Conservation (phyloP, 306 rosid genomes). For the Fragaria nilgerrensis region DNA sequence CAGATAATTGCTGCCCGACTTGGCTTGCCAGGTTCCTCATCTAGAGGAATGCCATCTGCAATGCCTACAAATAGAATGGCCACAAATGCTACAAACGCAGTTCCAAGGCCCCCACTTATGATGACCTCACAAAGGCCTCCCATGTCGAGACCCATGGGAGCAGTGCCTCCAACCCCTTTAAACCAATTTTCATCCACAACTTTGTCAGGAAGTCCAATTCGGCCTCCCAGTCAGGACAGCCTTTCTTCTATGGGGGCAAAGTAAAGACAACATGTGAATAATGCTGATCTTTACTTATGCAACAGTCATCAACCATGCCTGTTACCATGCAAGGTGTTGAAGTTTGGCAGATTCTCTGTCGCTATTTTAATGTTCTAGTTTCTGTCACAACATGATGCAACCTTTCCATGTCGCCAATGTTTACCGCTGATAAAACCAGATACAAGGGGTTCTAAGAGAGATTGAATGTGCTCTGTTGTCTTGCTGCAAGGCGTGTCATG, state of each 20-base stretch:
- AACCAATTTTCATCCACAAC: constrained; percentile 49
- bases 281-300: constrained; percentile 27
- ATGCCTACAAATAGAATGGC: constrained; percentile 53
- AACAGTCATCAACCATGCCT: constrained; percentile 18
- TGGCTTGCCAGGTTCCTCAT: constrained; percentile 64
- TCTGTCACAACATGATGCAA: not conserved
- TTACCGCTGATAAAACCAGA: not conserved
- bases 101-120: constrained; percentile 55
- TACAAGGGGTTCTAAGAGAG: not conserved
- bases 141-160: constrained; percentile 50
- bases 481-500: not conserved
- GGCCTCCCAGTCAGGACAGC: constrained; percentile 58
- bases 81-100: constrained; percentile 51
- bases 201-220: constrained; percentile 48
- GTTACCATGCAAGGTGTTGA: constrained; percentile 34
- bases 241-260: constrained; percentile 56
- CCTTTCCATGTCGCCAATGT: not conserved
- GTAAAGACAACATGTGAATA: constrained; percentile 30
- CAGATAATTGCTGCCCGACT: constrained; percentile 76
- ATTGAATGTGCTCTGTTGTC: not conserved
- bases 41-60: constrained; percentile 55
- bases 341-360: not conserved
- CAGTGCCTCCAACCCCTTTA: constrained; percentile 34
- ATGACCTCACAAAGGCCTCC: constrained; percentile 64
- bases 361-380: not conserved